Conservation (phyloP, 441 rosid species). For the Euphorbia corollata region DNA sequence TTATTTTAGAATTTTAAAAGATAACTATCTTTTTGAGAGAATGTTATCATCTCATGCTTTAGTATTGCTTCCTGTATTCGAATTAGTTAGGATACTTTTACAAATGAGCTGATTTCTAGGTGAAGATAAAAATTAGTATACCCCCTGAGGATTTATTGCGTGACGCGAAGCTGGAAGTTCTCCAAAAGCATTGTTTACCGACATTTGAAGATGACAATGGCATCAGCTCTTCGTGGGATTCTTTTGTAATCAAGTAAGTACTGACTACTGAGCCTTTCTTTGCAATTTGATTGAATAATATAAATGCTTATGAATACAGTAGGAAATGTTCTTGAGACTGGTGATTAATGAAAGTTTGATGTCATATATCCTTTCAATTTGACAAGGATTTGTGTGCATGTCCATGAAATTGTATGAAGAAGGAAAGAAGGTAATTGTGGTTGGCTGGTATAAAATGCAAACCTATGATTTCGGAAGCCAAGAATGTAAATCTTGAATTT, state of each 20-base stretch:
- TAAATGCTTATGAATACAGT: background rate
- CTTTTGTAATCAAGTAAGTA: constrained; percentile 63
- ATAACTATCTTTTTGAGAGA: background rate
- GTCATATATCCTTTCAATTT: background rate
- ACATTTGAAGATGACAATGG: constrained; percentile 32
- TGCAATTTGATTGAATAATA: background rate
- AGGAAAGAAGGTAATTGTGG: background rate
- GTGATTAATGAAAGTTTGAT: constrained; percentile 6
- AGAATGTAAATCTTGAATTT: background rate
- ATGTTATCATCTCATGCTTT: background rate
- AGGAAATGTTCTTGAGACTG: background rate
- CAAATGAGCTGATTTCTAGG: constrained; percentile 36
- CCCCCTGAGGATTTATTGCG: constrained; percentile 43
- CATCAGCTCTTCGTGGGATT: constrained; percentile 33
- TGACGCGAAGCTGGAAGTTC: constrained; percentile 47
- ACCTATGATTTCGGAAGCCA: background rate
- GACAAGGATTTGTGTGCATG: background rate
- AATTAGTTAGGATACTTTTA: background rate
- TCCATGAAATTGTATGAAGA: background rate
- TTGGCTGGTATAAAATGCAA: background rate
- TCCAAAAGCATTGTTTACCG: constrained; percentile 41
- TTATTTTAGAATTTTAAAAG: background rate
- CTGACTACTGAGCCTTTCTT: constrained; percentile 23
- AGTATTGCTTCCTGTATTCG: background rate
- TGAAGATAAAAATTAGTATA: constrained; percentile 42